These are phyloP conservation scores for Aspergillus egyptiacus DNA, from an alignment of 495 filamentous ascomycete genomes.

Conservation along the genomic window DNA sequence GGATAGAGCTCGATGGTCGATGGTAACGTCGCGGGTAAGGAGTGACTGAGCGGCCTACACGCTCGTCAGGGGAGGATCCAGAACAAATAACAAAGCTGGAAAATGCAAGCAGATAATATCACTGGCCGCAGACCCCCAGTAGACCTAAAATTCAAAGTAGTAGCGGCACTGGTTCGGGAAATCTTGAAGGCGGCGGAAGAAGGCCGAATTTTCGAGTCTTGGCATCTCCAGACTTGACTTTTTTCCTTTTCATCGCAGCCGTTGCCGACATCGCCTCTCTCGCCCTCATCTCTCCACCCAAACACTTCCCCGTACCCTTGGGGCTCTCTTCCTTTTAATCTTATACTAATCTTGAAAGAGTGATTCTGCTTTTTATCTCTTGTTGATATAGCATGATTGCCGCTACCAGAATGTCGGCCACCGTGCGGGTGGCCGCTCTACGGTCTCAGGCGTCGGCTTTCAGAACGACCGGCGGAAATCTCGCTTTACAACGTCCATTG, in stretches of 20 bases:
- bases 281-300: slow-evolving; percentile 19
- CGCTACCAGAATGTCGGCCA: slow-evolving; percentile 35
- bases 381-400: slow-evolving; percentile 37
- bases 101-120: background rate
- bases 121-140: background rate
- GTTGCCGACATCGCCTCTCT: slow-evolving; percentile 25
- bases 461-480: slow-evolving; percentile 44
- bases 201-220: slow-evolving; percentile 45
- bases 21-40: background rate
- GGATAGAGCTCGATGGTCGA: background rate
- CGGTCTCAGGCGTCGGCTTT: slow-evolving; percentile 29
- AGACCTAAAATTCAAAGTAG: background rate
- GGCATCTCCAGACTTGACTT: slow-evolving; percentile 36
- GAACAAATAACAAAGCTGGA: background rate
- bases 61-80: background rate
- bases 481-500: slow-evolving; percentile 55
- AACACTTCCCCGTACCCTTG: background rate
- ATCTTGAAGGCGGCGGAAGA: slow-evolving; percentile 32
- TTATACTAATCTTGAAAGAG: slow-evolving; percentile 10
- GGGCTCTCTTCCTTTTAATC: slow-evolving; percentile 8
- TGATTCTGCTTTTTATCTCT: slow-evolving; percentile 1
- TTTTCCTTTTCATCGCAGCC: slow-evolving; percentile 30
- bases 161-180: slow-evolving; percentile 24
- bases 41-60: background rate
- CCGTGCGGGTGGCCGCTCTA: slow-evolving; percentile 39